Base-by-base conservation (phyloP, 1,284 basidiomycete genomes). In the Cystodermella granulosa region DNA sequence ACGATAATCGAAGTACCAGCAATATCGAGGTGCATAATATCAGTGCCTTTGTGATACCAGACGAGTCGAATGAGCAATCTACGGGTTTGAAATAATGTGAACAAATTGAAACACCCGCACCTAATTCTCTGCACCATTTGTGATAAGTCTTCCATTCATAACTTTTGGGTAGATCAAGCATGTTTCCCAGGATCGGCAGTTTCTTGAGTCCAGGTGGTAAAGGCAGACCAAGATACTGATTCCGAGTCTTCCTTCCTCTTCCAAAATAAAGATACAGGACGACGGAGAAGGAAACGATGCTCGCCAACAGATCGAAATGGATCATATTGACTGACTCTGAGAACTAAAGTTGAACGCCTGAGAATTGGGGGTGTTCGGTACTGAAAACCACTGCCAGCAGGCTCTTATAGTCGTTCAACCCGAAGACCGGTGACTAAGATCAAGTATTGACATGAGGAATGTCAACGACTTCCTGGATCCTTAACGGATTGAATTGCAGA, bases 11-110 rank as follows among this genome's bases (percentile, higher is more conserved):
- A 42, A 14, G 47, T 49, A 22, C 56, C 55, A 17, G 57, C 46
- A 3, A 60, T 51, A 22, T 56, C 45, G n/a, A 68, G 39, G 42
- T 63, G 58, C 18, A 68, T 53, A 20, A 66, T 59, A 28, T 63
- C 59, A 7, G 54, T 52, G 23, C 49, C 57, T 54, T 20, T 26
- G 22, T n/a, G 20, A 41, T 13, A 39, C 13, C 18, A 18, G 21
- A 14, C 13, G 13, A 5, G 24, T 22, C 28, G 21, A 13, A 20
- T 23, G 8, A 4, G n/a, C n/a, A n/a, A n/a, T n/a, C n/a, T 14
- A 15, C 5, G 39, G 17, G 39, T 21, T 14, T 6, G 6, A 11
- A 18, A 21, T 6, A 40, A n/a, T 37, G 14, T 14, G 11, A 21
- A 14, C 8, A 6, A 11, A 40, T 6, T 21, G 22, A 8, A 13